Percentiles rank a stretch among this genome's conserved stretches.
Conservation (phyloP, 1,284 basidiomycete species). For the Tilletia setariae region DNA sequence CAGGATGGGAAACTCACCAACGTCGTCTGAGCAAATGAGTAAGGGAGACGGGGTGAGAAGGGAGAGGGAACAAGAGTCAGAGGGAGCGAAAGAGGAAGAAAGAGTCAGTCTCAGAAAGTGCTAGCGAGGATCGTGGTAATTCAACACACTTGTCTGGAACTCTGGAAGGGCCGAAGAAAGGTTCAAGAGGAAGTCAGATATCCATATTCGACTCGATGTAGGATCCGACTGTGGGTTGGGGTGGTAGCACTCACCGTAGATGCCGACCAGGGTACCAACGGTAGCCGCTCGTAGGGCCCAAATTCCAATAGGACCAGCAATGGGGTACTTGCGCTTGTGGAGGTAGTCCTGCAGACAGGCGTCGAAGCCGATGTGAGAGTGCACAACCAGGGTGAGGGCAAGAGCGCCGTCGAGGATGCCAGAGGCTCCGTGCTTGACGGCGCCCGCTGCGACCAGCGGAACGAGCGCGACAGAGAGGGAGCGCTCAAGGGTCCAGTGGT, state of each 20-base stretch:
- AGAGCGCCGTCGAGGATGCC: conserved; percentile 74
- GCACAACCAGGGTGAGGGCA: conserved; percentile 80
- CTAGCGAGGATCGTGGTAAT: background rate
- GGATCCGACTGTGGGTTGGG: background rate
- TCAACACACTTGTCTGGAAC: conserved; percentile 53
- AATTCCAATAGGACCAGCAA: conserved; percentile 66
- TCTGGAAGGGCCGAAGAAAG: conserved; percentile 25
- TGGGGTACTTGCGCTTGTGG: conserved; percentile 83
- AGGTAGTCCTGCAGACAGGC: conserved; percentile 69
- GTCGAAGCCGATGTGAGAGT: conserved; percentile 77
- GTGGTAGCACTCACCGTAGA: conserved; percentile 62
- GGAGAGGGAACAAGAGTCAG: background rate
- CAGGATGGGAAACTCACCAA: conserved; percentile 66
- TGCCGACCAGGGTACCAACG: conserved; percentile 78
- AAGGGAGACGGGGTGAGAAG: background rate
- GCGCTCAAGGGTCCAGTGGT: conserved; percentile 98
- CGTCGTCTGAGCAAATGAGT: conserved; percentile 60
- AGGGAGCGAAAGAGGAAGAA: background rate
- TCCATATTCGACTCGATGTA: background rate
- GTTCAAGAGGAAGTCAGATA: background rate
- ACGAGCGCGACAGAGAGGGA: conserved; percentile 80
- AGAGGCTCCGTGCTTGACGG: conserved; percentile 52
- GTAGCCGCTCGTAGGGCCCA: conserved; percentile 79
- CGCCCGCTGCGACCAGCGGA: conserved; percentile 62
- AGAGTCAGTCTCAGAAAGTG: background rate